Base-by-base conservation (phyloP, 768 basidiomycete genomes). In the Postia placenta region DNA sequence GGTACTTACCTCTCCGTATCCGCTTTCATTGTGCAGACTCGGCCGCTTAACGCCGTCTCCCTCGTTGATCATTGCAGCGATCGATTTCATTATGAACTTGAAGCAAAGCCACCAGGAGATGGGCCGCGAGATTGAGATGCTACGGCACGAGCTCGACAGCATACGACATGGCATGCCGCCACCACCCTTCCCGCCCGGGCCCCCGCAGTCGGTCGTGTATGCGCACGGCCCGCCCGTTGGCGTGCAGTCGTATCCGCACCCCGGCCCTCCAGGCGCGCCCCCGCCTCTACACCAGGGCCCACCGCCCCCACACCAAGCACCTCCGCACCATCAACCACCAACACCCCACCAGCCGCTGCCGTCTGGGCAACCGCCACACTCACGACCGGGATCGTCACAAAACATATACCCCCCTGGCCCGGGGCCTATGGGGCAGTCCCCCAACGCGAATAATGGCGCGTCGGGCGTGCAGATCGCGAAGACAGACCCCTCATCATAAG, bases 11-110 rank as follows among this genome's bases (percentile, higher is more conserved):
- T 33, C 30, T 33, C 30, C 30, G 30, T 33, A 33, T 33, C 15
- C 30, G 7, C 9, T 15, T 33, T 33, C 30, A 7, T 33, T 33
- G 30, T 33, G 9, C 39, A 23, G 40, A 41, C 28, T 2, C 33
- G 24, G 4, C 27, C 48, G 5, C 14, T 20, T 6, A 5, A 25
- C 30, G 11, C 42, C 19, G 26, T 45, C 38, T 4, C 30, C 33
- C 49, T 28, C 50, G 19, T 46, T 42, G 35, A n/a, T 15, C n/a
- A 38, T 33, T 39, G 45, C 30, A 15, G 92, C 93, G 24, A 92
- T 95, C 60, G 92, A 95, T 66, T 92, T 88, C 68, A 87, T 96
- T 42, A 66, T 71, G 27, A 79, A 80, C 48, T 70, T 95, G 56
- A 94, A 94, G 66, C 78, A 82, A 52, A 76, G 71, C 47, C 81